Conservation (phyloP, 306 rosid genomes). For the Benincasa hispida region DNA sequence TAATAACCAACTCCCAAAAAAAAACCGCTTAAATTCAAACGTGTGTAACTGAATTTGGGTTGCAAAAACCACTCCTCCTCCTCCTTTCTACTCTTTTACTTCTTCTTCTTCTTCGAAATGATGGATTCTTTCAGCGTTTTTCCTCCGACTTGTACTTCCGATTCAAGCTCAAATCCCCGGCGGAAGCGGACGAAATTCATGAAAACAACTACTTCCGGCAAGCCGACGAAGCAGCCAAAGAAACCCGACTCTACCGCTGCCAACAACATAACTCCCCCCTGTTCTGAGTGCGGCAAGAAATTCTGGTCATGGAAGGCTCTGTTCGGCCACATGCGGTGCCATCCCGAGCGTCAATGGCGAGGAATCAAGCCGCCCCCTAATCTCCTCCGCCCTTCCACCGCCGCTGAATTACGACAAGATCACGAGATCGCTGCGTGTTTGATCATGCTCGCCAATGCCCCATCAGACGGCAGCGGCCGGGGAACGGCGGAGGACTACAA, state of each 20-base stretch:
- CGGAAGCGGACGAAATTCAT: neutral
- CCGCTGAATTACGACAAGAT: neutral
- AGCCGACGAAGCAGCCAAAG: no score
- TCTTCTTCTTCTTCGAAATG: neutral
- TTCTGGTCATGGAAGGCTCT: neutral
- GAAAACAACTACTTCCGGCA: no score
- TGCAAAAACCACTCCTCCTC: neutral
- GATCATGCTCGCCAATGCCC: neutral
- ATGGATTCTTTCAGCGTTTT: neutral
- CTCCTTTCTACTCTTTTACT: neutral
- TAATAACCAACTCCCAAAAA: no score
- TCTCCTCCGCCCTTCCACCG: neutral
- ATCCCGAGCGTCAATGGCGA: neutral
- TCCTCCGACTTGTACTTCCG: neutral
- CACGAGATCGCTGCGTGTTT: neutral
- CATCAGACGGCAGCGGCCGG: neutral
- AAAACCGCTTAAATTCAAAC: no score
- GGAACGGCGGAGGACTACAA: no score
- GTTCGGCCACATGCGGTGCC: neutral
- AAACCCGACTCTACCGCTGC: neutral
- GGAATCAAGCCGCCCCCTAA: neutral
- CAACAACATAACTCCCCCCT: neutral
- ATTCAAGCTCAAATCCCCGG: neutral
- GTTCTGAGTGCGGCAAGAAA: neutral
- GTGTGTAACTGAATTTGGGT: no score